Percentiles rank a stretch among this genome's conserved stretches.
Conservation (phyloP, 768 basidiomycete genomes). For the Tricholoma sp. region DNA sequence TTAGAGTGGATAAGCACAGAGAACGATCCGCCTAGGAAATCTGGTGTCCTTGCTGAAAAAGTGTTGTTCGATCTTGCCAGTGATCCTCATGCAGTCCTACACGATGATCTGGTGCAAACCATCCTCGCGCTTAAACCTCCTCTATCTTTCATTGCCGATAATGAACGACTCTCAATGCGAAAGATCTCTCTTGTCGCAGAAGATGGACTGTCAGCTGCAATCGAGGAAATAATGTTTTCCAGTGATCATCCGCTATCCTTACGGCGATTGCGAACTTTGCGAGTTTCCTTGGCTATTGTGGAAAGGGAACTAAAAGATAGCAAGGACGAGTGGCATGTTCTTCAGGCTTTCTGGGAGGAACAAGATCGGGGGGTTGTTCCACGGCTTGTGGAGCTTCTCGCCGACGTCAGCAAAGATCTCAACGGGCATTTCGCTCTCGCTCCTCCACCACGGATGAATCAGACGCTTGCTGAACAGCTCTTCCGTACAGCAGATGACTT, state of each 20-base stretch:
- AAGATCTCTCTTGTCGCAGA: conserved; percentile 65
- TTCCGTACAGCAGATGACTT: conserved; percentile 52
- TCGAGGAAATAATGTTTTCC: conserved; percentile 53
- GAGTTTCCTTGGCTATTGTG: conserved; percentile 59
- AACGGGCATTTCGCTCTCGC: conserved; percentile 44
- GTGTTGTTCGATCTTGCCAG: conserved; percentile 57
- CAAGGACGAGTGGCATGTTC: conserved; percentile 48
- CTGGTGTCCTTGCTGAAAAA: conserved; percentile 65
- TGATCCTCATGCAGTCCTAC: conserved; percentile 57
- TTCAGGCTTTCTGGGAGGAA: conserved; percentile 60
- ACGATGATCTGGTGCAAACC: conserved; percentile 51
- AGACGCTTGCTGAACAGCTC: conserved; percentile 45
- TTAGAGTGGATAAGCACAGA: conserved; percentile 69
- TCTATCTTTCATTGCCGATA: conserved; percentile 56
- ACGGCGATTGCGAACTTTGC: conserved; percentile 51
- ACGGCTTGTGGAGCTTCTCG: conserved; percentile 49
- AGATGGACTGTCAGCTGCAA: conserved; percentile 56
- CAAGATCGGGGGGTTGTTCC: conserved; percentile 51
- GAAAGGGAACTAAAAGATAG: conserved; percentile 46
- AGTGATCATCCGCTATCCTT: conserved; percentile 47
- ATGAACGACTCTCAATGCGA: conserved; percentile 53
- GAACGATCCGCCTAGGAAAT: conserved; percentile 54
- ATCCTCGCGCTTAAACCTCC: conserved; percentile 56
- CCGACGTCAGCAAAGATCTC: conserved; percentile 48
- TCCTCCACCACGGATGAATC: conserved; percentile 31